Base-by-base conservation (phyloP, 192 early-diverging fungal genomes). In the Linnemannia schmuckeri region DNA sequence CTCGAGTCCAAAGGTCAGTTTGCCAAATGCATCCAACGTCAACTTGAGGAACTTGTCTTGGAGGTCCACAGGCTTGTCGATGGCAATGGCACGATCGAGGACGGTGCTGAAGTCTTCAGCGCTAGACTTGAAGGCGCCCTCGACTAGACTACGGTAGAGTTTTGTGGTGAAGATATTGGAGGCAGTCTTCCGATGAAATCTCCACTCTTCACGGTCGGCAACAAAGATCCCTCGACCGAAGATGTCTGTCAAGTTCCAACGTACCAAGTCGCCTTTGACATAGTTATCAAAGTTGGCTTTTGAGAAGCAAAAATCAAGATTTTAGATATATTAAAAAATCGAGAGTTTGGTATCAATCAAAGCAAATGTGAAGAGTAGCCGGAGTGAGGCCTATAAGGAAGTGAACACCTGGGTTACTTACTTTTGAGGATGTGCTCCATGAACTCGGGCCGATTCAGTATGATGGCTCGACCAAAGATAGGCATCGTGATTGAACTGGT, bases 171-270 rank as follows among this genome's bases (percentile, higher is more conserved):
- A 82, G 54, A 82, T 77, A 30, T 77, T 82, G 69, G 81, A 71
- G 13, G 85, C 77, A 2, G 85, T 81, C 81, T 94, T 93, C 24
- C 92, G 79, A 33, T 92, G 90, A n/a, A 72, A 74, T 9, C 81
- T 72, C 92, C 92, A 94, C 4, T 55, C 44, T 9, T 90, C 90
- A 22, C 88, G 88, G 76, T 93, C 92, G 17, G 83, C 46, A 63
- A 89, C 90, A 73, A 93, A 93, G 63, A 93, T 93, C 7, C 92
- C 92, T 52, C 85, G 71, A 15, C 91, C 91, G 10, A 93, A 73
- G 40, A 92, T 63, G 74, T 89, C 88, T 13, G 76, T 70, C 33
- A 81, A 44, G 57, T 33, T 35, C 38, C 54, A 38, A 17, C 70
- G 55, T 41, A 87, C 72, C 17, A 82, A 9, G 6, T 72, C 76